Percentiles rank a stretch among this genome's conserved stretches.
These are phyloP conservation scores for Boeremia exigua DNA, from an alignment of 2,329 filamentous ascomycete species.

Conservation along the genomic window DNA sequence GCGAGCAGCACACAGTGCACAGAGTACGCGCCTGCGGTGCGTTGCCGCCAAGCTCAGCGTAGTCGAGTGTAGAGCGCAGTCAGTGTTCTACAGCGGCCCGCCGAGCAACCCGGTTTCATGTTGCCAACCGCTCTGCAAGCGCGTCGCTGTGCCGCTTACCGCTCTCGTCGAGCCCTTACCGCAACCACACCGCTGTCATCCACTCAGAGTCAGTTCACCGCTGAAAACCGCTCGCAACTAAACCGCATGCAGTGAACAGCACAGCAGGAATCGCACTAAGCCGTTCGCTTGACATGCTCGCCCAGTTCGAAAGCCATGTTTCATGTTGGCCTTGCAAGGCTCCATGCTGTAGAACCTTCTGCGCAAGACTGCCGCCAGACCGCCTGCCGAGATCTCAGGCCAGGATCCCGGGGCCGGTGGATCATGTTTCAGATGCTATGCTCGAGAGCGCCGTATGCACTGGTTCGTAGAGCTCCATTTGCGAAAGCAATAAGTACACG, in stretches of 20 bases:
- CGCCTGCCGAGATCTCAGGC: slow-evolving; percentile 32
- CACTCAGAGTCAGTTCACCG: slow-evolving; percentile 32
- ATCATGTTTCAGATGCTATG: slow-evolving; percentile 50
- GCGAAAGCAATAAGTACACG: slow-evolving; percentile 45
- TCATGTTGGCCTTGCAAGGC: slow-evolving; percentile 42
- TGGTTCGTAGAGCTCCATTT: slow-evolving; percentile 37
- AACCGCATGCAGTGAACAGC: slow-evolving; percentile 9
- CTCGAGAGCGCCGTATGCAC: slow-evolving; percentile 44
- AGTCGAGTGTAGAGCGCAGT: slow-evolving; percentile 6
- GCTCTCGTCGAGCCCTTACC: slow-evolving; percentile 27
- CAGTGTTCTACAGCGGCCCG: slow-evolving; percentile 17
- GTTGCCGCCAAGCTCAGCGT: slow-evolving; percentile 7
- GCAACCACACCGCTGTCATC: slow-evolving; percentile 32
- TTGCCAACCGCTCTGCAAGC: slow-evolving; percentile 46
- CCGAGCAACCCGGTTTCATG: slow-evolving; percentile 42
- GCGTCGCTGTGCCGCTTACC: slow-evolving; percentile 38
- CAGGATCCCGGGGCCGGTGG: slow-evolving; percentile 37
- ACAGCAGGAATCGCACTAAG: slow-evolving; percentile 31
- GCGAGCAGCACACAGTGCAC: slow-evolving; percentile 4
- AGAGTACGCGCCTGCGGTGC: slow-evolving; percentile 16
- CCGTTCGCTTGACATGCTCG: slow-evolving; percentile 40
- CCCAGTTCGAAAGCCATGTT: slow-evolving; percentile 45
- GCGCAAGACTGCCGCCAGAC: slow-evolving; percentile 41
- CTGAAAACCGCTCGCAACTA: slow-evolving; percentile 18
- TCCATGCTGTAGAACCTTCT: slow-evolving; percentile 35